Base-by-base conservation (phyloP, 1,284 basidiomycete genomes). In the Pholiota adiposa region DNA sequence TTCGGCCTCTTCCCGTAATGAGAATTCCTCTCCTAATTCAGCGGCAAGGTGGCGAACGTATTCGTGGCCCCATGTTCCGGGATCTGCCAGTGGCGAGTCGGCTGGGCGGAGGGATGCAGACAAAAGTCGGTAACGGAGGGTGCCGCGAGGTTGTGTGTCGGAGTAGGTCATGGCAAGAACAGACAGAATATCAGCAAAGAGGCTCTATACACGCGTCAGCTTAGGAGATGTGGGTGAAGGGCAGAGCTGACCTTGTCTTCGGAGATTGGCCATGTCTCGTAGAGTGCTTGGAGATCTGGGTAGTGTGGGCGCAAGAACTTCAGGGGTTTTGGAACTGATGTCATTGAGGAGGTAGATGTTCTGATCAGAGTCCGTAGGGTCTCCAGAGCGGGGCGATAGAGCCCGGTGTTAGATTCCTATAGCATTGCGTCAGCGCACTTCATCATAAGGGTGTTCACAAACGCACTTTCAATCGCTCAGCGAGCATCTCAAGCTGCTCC, bases 141-240 rank as follows among this genome's bases (percentile, higher is more conserved):
- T 99, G 59, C 97, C 97, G 55, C 96, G 86, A 11, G 94, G 88
- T 85, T 95, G 79, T 16, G 94, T 97, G 77, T 99, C 97, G 5
- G 96, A 98, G 75, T 99, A 99, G 18, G 97, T 99, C 97, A 99
- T 99, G n/a, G 97, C 97, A 51, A 99, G 89, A 3, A 99, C 97
- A 25, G 97, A 98, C 31, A 99, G 85, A 63, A 99, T 98, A 67
- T 98, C 97, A n/a, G 96, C 96, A 70, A 99, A 96, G 33, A 98
- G 86, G 65, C 92, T 90, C 92, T 97, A 63, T 36, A 56, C 21
- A 67, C 2, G 58, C 48, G 55, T 69, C 63, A 68, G 62, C 27
- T 61, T 7, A 36, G 6, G 40, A 58, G 14, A 27, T n/a, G 33
- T 49, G 48, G 11, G 31, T 6, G 6, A 53, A 18, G 48, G 12